Base-by-base conservation (phyloP, 192 early-diverging fungal genomes). In the Linnemannia zychae region DNA sequence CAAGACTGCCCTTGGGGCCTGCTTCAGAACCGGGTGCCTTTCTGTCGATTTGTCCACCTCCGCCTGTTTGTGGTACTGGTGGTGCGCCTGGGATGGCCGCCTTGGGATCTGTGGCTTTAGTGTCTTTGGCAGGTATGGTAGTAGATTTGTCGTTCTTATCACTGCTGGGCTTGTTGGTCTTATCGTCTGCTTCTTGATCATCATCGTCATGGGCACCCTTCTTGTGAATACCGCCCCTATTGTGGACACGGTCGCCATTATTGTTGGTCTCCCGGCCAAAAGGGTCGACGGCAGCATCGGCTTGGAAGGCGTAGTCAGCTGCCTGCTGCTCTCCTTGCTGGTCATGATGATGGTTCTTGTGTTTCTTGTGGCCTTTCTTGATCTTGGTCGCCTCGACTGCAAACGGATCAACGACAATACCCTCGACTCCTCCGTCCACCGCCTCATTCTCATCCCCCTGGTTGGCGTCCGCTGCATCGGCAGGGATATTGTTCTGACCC, bases 131-230 rank as follows among this genome's bases (percentile, higher is more conserved):
- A 34, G 69, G 69, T 2, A 68, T 37, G n/a, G 77, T 31, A 31
- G 28, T 4, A 40, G 68, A 22, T 20, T 37, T 49, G 47, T 67
- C 57, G 44, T 73, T 20, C 7, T 60, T 34, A 16, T 36, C 15
- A 31, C 52, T 34, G 15, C 70, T 60, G 36, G 65, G 6, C 22
- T 78, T 65, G 17, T 72, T 37, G 16, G 67, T 16, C 33, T 74
- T 67, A 33, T 69, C 33, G 11, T 65, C 18, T 37, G 63, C 4
- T 63, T 67, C 34, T 11, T 79, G 36, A 28, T 72, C 50, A 15
- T 49, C 72, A 52, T 77, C 69, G 33, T n/a, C 67, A n/a, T 77
- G 57, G 34, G 69, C 47, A 22, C 46, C 37, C 63, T 17, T 50
- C 50, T 67, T 68, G 50, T 69, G 20, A 40, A 22, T 33, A 34